phyloP scores from a whole-genome alignment of 495 filamentous ascomycete species.

The Hypomontagnella submonticulosa region DNA sequence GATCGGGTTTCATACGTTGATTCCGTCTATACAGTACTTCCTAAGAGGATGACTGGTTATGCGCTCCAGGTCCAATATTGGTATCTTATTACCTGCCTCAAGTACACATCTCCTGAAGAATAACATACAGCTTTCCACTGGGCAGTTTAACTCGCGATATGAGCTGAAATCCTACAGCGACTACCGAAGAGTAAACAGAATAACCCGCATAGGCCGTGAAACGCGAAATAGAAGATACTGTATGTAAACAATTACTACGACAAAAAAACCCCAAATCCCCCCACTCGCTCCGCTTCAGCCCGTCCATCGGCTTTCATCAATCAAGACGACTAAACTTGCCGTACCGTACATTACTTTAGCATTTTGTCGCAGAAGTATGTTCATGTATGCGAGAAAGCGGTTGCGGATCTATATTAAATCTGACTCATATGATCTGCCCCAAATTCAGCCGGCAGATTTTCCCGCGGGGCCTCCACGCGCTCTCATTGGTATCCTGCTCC shows the following conservation, averaged over 20 bases:
- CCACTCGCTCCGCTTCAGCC: slow-evolving; percentile 6
- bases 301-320: background rate
- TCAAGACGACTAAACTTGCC: background rate
- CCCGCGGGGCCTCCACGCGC: slow-evolving; percentile 45
- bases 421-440: slow-evolving; percentile 60
- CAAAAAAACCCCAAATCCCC: no score
- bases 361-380: background rate
- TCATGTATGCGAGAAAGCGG: slow-evolving; percentile 28
- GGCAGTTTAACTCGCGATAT: no score
- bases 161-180: background rate
- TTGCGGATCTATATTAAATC: slow-evolving; percentile 48
- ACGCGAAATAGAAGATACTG: slow-evolving; percentile 7
- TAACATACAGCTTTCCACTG: no score
- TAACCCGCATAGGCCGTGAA: slow-evolving; percentile 5
- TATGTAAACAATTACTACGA: slow-evolving; percentile 33
- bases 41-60: no score
- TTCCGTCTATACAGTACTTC: no score
- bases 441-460: slow-evolving; percentile 59
- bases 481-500: slow-evolving; percentile 37
- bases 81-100: no score
- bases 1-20: no score
- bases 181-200: slow-evolving; percentile 2
- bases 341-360: no score
- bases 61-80: no score
- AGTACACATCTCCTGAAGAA: no score